Percentiles rank a stretch among this genome's conserved stretches.
phyloP scores from a whole-genome alignment of 2,329 filamentous ascomycete genomes.

The Colletotrichum noveboracense region DNA sequence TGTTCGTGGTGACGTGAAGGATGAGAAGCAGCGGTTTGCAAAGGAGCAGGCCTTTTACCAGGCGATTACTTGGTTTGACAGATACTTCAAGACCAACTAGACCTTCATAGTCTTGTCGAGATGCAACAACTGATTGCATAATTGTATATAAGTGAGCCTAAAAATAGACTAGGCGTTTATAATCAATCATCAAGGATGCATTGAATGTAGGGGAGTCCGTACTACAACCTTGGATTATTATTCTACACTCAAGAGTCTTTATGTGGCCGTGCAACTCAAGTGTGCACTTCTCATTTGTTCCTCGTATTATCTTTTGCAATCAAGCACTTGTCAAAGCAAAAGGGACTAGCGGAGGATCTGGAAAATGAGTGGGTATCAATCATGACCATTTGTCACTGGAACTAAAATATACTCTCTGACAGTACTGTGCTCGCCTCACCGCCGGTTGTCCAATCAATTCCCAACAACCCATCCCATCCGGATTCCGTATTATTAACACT shows the following conservation, averaged over 20 bases:
- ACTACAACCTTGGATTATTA: neutral
- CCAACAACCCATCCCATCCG: neutral
- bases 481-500: neutral
- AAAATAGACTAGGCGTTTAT: neutral
- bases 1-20: neutral
- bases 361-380: neutral
- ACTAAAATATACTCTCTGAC: neutral
- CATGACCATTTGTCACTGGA: neutral
- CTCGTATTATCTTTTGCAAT: neutral
- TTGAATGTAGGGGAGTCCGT: rapidly evolving
- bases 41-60: slow-evolving; percentile 22
- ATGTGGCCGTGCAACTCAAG: neutral
- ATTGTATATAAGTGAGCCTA: neutral
- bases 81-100: slow-evolving; percentile 9
- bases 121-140: neutral
- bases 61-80: neutral
- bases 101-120: neutral
- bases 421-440: neutral
- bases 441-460: neutral
- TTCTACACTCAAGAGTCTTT: neutral
- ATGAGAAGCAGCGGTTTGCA: slow-evolving; percentile 21
- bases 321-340: neutral
- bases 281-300: neutral
- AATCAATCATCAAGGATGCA: neutral
- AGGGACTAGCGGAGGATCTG: neutral